Evolutionary conservation across 2,329 filamentous ascomycete species (phyloP), one percentile per base, ranked within the genome.

Genomic region (Paecilomyces niveus): DNA sequence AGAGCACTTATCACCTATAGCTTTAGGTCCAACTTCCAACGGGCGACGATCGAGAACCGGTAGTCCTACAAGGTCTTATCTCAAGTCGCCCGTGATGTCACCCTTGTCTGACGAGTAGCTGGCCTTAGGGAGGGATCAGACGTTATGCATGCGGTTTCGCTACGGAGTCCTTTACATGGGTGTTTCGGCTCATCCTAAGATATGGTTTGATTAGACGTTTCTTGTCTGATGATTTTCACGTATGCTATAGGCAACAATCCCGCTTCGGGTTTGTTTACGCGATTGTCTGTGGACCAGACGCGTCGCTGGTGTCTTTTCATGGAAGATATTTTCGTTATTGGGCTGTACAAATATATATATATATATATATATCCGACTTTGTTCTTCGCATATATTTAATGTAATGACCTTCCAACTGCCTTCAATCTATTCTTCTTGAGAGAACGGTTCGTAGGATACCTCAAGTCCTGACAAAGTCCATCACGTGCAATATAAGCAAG

Each of bases 1-100:
- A 56, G 94, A 97, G 70, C 82, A 90, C 59, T 74, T 97, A 39
- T 80, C 83, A 15, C 81, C 79, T 8, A 70, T 84, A 13, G 82
- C 77, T 73, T 58, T 76, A 31, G 74, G 72, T 65, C 82, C 82
- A 11, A 80, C 77, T 54, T 76, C 80, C 55, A 76, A 74, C 57
- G 75, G 75, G 7, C 74, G 75, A 54, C 72, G 72, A 33, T 77
- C 75, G 18, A 71, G 79, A 61, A 67, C 76, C 9, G 75, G 75
- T 52, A 80, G 77, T 71, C 79, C 79, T 8, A 85, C 84, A 9
- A 62, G 73, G 60, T 68, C 72, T 21, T 68, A 70, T 18, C 68
- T 70, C 54, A 72, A 69, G 58, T 75, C 73, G 18, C 73, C 73
- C 4, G 67, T 62, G 59, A 68, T 72, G 67, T 70, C 70, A 21